Percentiles rank a stretch among this genome's conserved stretches.
Conservation (phyloP, 768 basidiomycete species). For the Xerocomellus intermedius region DNA sequence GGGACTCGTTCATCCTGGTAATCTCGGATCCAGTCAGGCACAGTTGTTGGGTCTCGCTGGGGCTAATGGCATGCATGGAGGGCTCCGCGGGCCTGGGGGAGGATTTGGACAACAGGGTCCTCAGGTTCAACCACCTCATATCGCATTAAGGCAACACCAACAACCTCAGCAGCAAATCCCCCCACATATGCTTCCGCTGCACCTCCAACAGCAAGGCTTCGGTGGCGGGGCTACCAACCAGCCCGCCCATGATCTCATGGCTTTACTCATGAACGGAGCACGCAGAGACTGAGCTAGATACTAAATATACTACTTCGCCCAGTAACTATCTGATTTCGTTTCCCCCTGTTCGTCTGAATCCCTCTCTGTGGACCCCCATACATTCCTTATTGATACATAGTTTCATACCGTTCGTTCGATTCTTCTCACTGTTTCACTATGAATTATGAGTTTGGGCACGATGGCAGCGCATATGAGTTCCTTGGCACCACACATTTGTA, state of each 20-base stretch:
- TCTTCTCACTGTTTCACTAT: constrained; percentile 27
- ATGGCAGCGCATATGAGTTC: not conserved
- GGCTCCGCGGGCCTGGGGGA: constrained; percentile 46
- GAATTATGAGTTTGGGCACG: constrained; percentile 22
- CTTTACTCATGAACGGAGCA: constrained; percentile 72
- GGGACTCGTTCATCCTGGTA: constrained; percentile 51
- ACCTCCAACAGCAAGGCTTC: constrained; percentile 60
- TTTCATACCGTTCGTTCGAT: constrained; percentile 25
- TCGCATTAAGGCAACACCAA: constrained; percentile 34
- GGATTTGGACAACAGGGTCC: constrained; percentile 37
- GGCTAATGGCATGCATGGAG: constrained; percentile 45
- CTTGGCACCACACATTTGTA: constrained; percentile 1
- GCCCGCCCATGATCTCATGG: constrained; percentile 75
- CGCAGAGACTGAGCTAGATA: constrained; percentile 56
- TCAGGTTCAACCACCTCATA: constrained; percentile 32
- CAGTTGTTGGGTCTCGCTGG: constrained; percentile 46
- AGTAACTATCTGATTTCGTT: constrained; percentile 15
- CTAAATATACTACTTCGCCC: constrained; percentile 13
- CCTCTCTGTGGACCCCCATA: constrained; percentile 24
- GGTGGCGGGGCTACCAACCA: constrained; percentile 49
- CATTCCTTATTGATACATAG: constrained; percentile 34
- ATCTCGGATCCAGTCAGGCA: constrained; percentile 49
- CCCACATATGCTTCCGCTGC: constrained; percentile 51
- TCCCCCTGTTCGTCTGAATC: constrained; percentile 7
- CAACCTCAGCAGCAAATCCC: constrained; percentile 51